Percentiles rank a stretch among this genome's conserved stretches.
These are phyloP conservation scores for Dactylellina parvicollis DNA, from an alignment of 2,329 filamentous ascomycete genomes.

Conservation along the genomic window DNA sequence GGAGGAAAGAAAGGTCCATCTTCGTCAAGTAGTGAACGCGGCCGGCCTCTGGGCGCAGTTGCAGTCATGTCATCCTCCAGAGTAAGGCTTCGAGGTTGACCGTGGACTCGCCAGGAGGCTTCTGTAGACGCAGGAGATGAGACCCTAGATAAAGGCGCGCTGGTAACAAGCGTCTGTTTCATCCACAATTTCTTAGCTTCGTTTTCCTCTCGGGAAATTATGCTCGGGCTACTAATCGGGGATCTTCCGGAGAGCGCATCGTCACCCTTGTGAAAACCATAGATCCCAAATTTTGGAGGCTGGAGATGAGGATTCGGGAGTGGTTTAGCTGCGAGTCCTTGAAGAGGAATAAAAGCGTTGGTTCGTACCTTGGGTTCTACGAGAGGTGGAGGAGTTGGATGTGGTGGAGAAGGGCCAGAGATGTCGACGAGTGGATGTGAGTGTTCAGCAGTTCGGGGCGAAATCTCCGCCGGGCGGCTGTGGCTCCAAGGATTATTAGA, in stretches of 20 bases:
- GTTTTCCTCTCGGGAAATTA: constrained; percentile 42
- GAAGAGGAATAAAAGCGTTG: constrained; percentile 41
- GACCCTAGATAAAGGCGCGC: constrained; percentile 42
- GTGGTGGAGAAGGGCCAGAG: constrained; percentile 41
- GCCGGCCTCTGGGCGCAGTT: constrained; percentile 13
- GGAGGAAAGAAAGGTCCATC: constrained; percentile 44
- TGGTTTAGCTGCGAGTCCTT: constrained; percentile 48
- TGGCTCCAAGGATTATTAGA: constrained; percentile 51
- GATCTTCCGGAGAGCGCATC: constrained; percentile 34
- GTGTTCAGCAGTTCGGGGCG: constrained; percentile 26
- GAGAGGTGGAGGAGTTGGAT: constrained; percentile 39
- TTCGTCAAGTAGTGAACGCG: constrained; percentile 30
- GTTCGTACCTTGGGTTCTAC: constrained; percentile 51
- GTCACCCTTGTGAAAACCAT: constrained; percentile 39
- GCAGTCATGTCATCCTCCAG: constrained; percentile 38
- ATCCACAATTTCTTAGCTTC: constrained; percentile 51
- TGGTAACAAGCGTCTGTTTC: constrained; percentile 48
- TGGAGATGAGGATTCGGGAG: constrained; percentile 50
- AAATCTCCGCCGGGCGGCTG: constrained; percentile 27
- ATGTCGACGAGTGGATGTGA: constrained; percentile 45
- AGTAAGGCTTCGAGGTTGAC: constrained; percentile 39
- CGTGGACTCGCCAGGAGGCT: constrained; percentile 23
- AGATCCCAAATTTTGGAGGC: constrained; percentile 51
- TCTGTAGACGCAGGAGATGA: constrained; percentile 44
- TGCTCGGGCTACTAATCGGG: constrained; percentile 49